Conservation (phyloP, 192 early-diverging fungal genomes). For the Entophlyctis helioformis region DNA sequence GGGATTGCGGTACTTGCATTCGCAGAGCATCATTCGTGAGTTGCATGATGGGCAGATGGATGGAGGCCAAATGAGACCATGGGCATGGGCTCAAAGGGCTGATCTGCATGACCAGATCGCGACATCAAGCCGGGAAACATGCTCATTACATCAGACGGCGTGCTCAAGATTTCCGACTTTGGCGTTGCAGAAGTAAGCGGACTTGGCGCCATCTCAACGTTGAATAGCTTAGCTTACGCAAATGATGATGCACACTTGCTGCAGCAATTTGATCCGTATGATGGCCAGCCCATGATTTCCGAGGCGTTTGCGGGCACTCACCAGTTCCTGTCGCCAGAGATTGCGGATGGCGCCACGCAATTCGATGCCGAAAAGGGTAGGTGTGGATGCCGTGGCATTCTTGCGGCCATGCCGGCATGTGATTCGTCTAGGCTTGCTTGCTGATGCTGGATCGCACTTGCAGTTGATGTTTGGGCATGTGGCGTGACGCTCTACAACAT, state of each 20-base stretch:
- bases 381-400: neutral
- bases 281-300: constrained; percentile 15
- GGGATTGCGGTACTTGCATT: constrained; percentile 36
- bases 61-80: neutral
- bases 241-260: neutral
- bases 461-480: constrained; percentile 48
- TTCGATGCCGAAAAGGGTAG: constrained; percentile 29
- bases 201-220: neutral
- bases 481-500: constrained; percentile 45
- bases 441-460: too few species aligned
- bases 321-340: constrained; percentile 44
- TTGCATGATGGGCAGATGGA: neutral
- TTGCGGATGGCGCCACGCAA: constrained; percentile 21
- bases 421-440: too few species aligned
- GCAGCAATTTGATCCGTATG: constrained; percentile 35
- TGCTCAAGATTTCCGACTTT: constrained; percentile 44
- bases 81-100: neutral
- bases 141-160: constrained; percentile 38
- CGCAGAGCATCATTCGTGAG: constrained; percentile 36
- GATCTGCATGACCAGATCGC: constrained; percentile 21
- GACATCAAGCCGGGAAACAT: constrained; percentile 49
- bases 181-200: constrained; percentile 35
- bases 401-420: too few species aligned
- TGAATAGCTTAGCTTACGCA: neutral
- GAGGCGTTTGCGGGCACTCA: constrained; percentile 43